Evolutionary conservation across 2,329 filamentous ascomycete species (phyloP).

Genomic region (Pseudogymnoascus sp.): DNA sequence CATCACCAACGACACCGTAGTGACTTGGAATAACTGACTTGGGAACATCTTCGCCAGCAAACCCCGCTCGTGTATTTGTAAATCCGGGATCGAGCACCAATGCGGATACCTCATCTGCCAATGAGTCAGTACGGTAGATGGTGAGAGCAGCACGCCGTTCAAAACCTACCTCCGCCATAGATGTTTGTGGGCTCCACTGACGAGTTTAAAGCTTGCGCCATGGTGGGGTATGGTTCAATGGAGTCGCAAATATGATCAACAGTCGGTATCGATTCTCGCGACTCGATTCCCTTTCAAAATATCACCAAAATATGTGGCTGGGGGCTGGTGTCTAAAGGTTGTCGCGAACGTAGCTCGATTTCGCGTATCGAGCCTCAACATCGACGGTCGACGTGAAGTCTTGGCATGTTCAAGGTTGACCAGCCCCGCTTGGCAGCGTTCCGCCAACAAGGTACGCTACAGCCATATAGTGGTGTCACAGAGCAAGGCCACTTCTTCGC

Average conservation of each 20-base stretch:
- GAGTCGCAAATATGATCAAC: conserved; percentile 5
- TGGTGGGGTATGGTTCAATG: neutral
- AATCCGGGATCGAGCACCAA: conserved; percentile 94
- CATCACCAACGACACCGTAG: conserved; percentile 58
- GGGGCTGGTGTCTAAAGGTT: conserved; percentile 1
- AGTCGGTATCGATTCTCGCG: conserved; percentile 2
- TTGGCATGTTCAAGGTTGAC: conserved; percentile 6
- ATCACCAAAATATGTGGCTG: conserved; percentile 7
- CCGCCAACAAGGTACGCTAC: neutral
- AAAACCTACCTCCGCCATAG: conserved; percentile 50
- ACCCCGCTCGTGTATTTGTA: conserved; percentile 83
- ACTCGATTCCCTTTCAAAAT: conserved; percentile 5
- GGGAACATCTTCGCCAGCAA: conserved; percentile 94
- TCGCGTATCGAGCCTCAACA: conserved; percentile 5
- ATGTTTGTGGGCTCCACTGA: conserved; percentile 52
- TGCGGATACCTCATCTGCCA: conserved; percentile 86
- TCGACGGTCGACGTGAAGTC: conserved; percentile 6
- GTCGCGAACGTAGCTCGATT: conserved; percentile 7
- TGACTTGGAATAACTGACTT: conserved; percentile 88
- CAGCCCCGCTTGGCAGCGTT: neutral
- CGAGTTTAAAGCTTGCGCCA: conserved; percentile 44
- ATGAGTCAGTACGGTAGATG: conserved; percentile 6
- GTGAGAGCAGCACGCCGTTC: conserved; percentile 14
- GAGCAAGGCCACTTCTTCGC: neutral
- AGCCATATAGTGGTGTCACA: conserved; percentile 6